These are phyloP conservation scores for Podospora appendiculata DNA, from an alignment of 495 filamentous ascomycete species.

Conservation along the genomic window DNA sequence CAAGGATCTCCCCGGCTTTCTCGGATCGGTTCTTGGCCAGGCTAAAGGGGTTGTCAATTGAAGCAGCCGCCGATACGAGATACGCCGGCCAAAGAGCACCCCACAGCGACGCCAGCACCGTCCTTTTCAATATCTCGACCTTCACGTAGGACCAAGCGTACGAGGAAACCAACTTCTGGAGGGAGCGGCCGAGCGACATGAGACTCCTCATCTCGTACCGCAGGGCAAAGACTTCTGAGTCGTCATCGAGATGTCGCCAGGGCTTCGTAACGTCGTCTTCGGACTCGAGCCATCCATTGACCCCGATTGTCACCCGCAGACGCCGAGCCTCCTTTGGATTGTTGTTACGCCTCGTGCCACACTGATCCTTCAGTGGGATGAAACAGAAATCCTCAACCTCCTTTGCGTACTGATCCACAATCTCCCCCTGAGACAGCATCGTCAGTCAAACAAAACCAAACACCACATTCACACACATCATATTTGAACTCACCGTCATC, in stretches of 20 bases:
- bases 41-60: conserved; percentile 80
- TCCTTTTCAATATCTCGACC: conserved; percentile 63
- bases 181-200: conserved; percentile 64
- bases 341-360: conserved; percentile 22
- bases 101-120: conserved; percentile 63
- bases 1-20: conserved; percentile 75
- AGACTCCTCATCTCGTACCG: conserved; percentile 71
- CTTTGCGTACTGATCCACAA: conserved; percentile 76
- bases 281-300: conserved; percentile 73
- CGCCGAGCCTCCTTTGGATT: conserved; percentile 35
- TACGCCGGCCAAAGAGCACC: conserved; percentile 71
- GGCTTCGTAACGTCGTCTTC: conserved; percentile 63
- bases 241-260: conserved; percentile 63
- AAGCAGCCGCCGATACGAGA: conserved; percentile 54
- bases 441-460: background rate
- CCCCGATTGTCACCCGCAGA: conserved; percentile 71
- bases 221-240: conserved; percentile 73
- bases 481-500: conserved; percentile 54
- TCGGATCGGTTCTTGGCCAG: conserved; percentile 69
- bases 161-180: conserved; percentile 58
- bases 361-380: conserved; percentile 54
- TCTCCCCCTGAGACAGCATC: conserved; percentile 39
- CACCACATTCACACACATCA: background rate
- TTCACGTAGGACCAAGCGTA: conserved; percentile 67
- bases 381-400: conserved; percentile 88